Evolutionary conservation across 352 stramenopile species (phyloP).

Genomic region (Sclerospora graminicola): DNA sequence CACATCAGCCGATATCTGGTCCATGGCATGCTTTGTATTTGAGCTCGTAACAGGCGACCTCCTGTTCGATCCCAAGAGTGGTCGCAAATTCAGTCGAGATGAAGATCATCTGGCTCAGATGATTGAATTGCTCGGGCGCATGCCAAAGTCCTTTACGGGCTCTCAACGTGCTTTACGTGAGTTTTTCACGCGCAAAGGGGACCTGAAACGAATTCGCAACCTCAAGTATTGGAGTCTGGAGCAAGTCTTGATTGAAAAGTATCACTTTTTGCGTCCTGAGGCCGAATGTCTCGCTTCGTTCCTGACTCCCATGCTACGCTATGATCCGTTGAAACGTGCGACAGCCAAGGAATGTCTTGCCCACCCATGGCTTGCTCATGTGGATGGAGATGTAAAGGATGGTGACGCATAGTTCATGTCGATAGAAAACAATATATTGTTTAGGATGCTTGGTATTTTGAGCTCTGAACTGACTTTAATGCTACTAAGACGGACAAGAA

Average conservation of each 20-base stretch:
- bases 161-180: constrained; percentile 81
- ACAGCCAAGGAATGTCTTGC: constrained; percentile 90
- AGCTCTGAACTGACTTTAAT: no score
- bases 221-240: constrained; percentile 97
- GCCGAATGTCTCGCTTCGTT: constrained; percentile 90
- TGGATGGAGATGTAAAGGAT: constrained; percentile 10
- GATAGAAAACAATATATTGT: constrained; percentile 15
- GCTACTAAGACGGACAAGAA: no score
- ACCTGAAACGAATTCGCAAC: constrained; percentile 96
- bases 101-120: constrained; percentile 99
- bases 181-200: constrained; percentile 96
- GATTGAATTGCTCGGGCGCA: constrained; percentile 96
- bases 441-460: no score
- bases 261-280: constrained; percentile 85
- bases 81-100: constrained; percentile 78
- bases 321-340: constrained; percentile 75
- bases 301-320: constrained; percentile 90
- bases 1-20: constrained; percentile 98
- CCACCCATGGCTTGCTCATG: constrained; percentile 88
- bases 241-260: constrained; percentile 95
- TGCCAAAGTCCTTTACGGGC: constrained; percentile 89
- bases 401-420: neutral
- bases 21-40: constrained; percentile 98
- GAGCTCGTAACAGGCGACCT: constrained; percentile 99
- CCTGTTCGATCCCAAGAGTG: constrained; percentile 96